Evolutionary conservation across 2,329 filamentous ascomycete genomes (phyloP), one percentile per base, ranked within the genome.

Genomic region (Penicillium sp.): DNA sequence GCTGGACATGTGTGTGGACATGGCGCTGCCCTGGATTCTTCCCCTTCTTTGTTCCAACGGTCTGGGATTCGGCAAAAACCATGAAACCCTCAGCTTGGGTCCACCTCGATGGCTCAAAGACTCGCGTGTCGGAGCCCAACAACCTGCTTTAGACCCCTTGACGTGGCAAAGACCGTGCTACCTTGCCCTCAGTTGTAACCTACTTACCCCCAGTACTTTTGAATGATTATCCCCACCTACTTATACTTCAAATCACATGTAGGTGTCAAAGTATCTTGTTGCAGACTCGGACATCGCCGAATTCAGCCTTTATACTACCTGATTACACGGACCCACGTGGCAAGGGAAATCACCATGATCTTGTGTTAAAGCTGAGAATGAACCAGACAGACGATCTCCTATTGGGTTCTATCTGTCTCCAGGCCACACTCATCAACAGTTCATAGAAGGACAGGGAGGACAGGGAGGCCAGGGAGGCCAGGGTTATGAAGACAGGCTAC

Each of bases 181-280:
- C 49, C 16, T 40, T 27, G 41, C 4, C 13, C 9, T 19, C 16
- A 19, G 36, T n/a, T n/a, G 31, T 27, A 29, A 47, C 19, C 6
- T 51, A 44, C 31, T 33, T 44, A 4, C n/a, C n/a, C 9, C 33
- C 49, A 21, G 34, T 57, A 53, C 54, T 56, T 52, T 52, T 19
- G 29, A n/a, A 23, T 43, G 33, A 47, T 11, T 29, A 23, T 25
- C 16, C 36, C 29, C 49, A 36, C 34, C 25, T 40, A 47, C 27
- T 47, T 57, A 57, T 57, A 57, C 41, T 47, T 47, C 36, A 29
- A 9, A 25, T n/a, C 34, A 56, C 21, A 31, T 31, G 49, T 57
- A 47, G 34, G 21, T 27, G 27, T 46, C n/a, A 15, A 53, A 21
- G 36, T 53, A 27, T 29, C 27, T 11, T 39, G n/a, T 38, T 27